Percentiles rank a stretch among this genome's conserved stretches.
Conservation (phyloP, 345 rosid species). For the Litchi chinensis region DNA sequence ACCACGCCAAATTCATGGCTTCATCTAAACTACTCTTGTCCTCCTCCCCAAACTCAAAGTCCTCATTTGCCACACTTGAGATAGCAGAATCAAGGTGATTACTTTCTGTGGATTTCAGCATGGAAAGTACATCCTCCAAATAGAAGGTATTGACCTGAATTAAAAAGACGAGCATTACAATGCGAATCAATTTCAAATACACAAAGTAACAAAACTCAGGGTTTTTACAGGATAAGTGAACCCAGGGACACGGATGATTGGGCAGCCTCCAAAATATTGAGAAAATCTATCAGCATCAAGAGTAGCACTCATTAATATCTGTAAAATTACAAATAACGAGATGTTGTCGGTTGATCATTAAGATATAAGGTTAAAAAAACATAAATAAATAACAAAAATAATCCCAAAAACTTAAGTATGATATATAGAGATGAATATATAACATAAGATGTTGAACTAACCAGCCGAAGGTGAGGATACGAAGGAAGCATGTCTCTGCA, state of each 20-base stretch:
- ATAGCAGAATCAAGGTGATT: slow-evolving; percentile 54
- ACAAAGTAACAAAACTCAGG: slow-evolving; percentile 10
- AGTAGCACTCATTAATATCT: slow-evolving; percentile 98
- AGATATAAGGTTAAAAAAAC: not conserved
- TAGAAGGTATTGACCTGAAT: slow-evolving; percentile 70
- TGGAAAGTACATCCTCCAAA: slow-evolving; percentile 84
- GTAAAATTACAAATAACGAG: slow-evolving; percentile 23
- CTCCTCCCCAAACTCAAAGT: slow-evolving; percentile 56
- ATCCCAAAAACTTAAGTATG: not conserved
- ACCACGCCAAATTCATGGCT: slow-evolving; percentile 82
- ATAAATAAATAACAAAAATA: not conserved
- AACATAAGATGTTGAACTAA: slow-evolving; percentile 41
- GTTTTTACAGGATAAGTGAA: slow-evolving; percentile 82
- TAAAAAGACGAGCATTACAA: slow-evolving; percentile 25
- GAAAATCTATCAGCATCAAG: slow-evolving; percentile 89
- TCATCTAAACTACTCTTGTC: slow-evolving; percentile 74
- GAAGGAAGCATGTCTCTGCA: slow-evolving; percentile 91
- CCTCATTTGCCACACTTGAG: slow-evolving; percentile 36
- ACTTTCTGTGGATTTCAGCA: slow-evolving; percentile 58
- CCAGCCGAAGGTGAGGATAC: slow-evolving; percentile 87
- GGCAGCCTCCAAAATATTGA: slow-evolving; percentile 95
- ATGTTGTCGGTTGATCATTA: slow-evolving; percentile 9
- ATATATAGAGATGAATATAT: not conserved
- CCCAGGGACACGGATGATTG: slow-evolving; percentile 83
- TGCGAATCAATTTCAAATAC: slow-evolving; percentile 18